Evolutionary conservation across 176 grass and related monocot genomes (phyloP), one percentile per base, ranked within the genome.

Genomic region (Elaeis guineensis): DNA sequence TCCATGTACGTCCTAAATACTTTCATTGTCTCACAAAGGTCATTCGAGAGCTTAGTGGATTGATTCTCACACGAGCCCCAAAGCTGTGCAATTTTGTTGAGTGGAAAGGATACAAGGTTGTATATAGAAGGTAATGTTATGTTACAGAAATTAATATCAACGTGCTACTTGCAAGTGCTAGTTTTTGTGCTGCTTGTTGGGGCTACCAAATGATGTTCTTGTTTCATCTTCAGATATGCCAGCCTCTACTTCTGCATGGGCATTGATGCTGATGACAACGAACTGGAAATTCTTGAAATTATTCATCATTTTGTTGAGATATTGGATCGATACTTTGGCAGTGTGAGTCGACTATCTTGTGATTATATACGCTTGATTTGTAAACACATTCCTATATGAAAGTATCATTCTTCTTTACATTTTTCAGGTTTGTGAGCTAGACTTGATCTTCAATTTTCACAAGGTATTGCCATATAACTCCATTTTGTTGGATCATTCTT

Each of bases 231-330:
- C 60, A 98, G 93, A 82, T 98, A 98, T 79, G 93, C 93, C 1
- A 98, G 93, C 69, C 79, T 98, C 49, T 98, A 98, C 82, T 98
- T 98, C 74, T 98, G 93, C 82, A 98, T 98, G 93, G 92, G 93
- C 77, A 86, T 92, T 64, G 84, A 98, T 74, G 71, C 87, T 52
- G 81, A 89, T 51, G 93, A 98, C 67, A 98, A 98, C 64, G 93
- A 92, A 79, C 85, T 98, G 0, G 93, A 98, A 75, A 62, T 92
- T 69, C 93, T 98, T 64, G 93, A 98, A 70, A 89, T 98, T 35
- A 98, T 98, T 50, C 93, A 98, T 67, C 93, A 98, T 70, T 98
- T 98, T 17, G 93, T 98, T 44, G 87, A 92, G 76, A 92, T 89
- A 89, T 52, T 98, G 17, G 93, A 98, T 73, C 81, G 93, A 5